phyloP scores from a whole-genome alignment of 148 eudicot species.

The Salicornia ramosissima region DNA sequence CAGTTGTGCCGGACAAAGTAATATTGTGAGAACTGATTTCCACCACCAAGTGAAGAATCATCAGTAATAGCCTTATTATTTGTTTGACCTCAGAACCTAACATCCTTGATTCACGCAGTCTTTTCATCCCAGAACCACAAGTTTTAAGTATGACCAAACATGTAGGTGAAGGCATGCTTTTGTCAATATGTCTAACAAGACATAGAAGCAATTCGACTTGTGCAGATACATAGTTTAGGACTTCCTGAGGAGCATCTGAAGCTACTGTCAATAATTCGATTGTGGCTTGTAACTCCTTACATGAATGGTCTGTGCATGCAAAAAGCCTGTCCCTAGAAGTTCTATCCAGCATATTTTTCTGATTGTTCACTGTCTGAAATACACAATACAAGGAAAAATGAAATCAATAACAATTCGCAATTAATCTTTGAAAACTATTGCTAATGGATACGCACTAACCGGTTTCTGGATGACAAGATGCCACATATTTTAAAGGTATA shows the following conservation, averaged over 20 bases:
- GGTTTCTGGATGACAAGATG: background rate
- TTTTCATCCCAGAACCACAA: slow-evolving; percentile 60
- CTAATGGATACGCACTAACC: background rate
- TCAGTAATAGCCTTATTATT: slow-evolving; percentile 48
- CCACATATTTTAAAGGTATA: background rate
- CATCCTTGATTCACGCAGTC: slow-evolving; percentile 42
- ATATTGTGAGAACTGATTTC: slow-evolving; percentile 28
- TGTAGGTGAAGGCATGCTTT: slow-evolving; percentile 34
- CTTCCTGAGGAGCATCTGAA: slow-evolving; percentile 51
- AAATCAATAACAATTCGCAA: background rate
- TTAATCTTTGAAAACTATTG: background rate
- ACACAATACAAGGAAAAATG: slow-evolving; percentile 2
- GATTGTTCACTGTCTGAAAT: slow-evolving; percentile 43
- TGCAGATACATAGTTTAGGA: slow-evolving; percentile 48
- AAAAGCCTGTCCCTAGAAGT: slow-evolving; percentile 45
- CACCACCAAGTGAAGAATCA: slow-evolving; percentile 45
- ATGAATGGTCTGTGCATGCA: slow-evolving; percentile 52
- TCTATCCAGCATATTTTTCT: slow-evolving; percentile 24
- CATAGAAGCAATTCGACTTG: slow-evolving; percentile 70
- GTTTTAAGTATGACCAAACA: slow-evolving; percentile 51
- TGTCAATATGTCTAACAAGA: slow-evolving; percentile 39
- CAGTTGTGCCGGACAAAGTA: slow-evolving; percentile 26
- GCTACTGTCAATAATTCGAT: slow-evolving; percentile 43
- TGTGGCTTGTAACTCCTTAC: slow-evolving; percentile 42
- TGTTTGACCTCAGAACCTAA: slow-evolving; percentile 37